These are phyloP conservation scores for Penicillium sclerotigenum DNA, from an alignment of 2,329 filamentous ascomycete genomes.

Conservation along the genomic window DNA sequence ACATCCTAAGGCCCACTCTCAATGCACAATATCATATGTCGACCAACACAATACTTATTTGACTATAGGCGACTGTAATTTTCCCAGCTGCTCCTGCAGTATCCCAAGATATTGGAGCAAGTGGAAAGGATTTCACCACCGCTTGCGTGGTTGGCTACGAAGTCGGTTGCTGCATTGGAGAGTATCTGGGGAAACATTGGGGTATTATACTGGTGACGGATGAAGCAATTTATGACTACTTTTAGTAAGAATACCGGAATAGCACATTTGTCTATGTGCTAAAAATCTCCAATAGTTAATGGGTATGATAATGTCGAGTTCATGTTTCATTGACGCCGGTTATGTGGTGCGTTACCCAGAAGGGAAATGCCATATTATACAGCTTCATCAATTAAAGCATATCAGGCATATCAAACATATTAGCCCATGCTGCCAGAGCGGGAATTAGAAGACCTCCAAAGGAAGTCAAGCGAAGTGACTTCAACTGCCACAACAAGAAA, in stretches of 20 bases:
- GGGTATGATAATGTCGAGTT: neutral
- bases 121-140: slow-evolving; percentile 29
- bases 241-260: neutral
- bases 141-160: slow-evolving; percentile 35
- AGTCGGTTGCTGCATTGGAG: slow-evolving; percentile 30
- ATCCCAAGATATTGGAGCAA: slow-evolving; percentile 28
- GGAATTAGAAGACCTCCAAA: slow-evolving; percentile 8
- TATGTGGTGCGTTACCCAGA: neutral
- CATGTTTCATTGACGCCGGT: neutral
- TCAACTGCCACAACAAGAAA: slow-evolving; percentile 13
- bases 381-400: slow-evolving; percentile 24
- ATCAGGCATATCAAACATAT: slow-evolving; percentile 14
- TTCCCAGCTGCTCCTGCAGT: slow-evolving; percentile 31
- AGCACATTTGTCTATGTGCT: neutral
- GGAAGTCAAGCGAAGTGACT: slow-evolving; percentile 12
- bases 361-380: slow-evolving; percentile 21
- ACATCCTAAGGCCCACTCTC: neutral
- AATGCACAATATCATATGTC: neutral
- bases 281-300: neutral
- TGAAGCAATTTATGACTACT: neutral
- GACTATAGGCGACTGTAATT: slow-evolving; percentile 28
- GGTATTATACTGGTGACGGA: neutral
- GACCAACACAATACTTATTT: neutral
- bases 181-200: slow-evolving; percentile 29
- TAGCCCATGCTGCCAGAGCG: slow-evolving; percentile 10